Percentiles rank a stretch among this genome's conserved stretches.
These are phyloP conservation scores for Helenozyma baotianmanensis DNA, from an alignment of 805 yeast genomes.

Conservation along the genomic window DNA sequence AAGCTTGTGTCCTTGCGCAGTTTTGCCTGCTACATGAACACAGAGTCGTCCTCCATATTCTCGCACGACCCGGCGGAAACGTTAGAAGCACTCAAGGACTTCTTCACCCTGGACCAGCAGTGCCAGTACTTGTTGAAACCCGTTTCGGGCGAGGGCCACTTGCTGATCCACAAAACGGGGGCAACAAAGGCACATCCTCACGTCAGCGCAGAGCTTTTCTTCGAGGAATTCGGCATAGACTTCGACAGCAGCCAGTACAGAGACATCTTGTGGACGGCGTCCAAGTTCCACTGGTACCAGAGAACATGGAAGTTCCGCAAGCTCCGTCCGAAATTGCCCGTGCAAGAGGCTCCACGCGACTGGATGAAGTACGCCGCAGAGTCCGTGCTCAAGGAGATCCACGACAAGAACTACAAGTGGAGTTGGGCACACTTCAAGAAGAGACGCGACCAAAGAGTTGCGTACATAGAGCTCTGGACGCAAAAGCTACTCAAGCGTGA, in stretches of 20 bases:
- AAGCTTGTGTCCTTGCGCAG: slow-evolving; percentile 73
- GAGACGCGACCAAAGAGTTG: slow-evolving; percentile 67
- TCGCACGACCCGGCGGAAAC: slow-evolving; percentile 46
- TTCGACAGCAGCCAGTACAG: slow-evolving; percentile 82
- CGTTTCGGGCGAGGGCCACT: slow-evolving; percentile 80
- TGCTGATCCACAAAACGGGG: slow-evolving; percentile 75
- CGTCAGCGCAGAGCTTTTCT: slow-evolving; percentile 66
- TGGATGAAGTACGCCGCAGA: slow-evolving; percentile 83
- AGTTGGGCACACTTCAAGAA: slow-evolving; percentile 78
- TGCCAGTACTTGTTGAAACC: slow-evolving; percentile 71
- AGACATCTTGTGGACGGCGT: slow-evolving; percentile 74
- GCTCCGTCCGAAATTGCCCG: slow-evolving; percentile 56
- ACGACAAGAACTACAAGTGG: slow-evolving; percentile 76
- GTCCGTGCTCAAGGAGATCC: slow-evolving; percentile 75
- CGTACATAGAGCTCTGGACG: slow-evolving; percentile 68
- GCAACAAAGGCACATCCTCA: slow-evolving; percentile 67
- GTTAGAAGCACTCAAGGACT: slow-evolving; percentile 42
- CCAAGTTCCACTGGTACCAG: slow-evolving; percentile 72
- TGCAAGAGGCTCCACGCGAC: slow-evolving; percentile 59
- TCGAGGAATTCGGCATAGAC: slow-evolving; percentile 85
- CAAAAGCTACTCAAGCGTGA: slow-evolving; percentile 40
- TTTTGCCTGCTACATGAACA: slow-evolving; percentile 80
- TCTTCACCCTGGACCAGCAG: slow-evolving; percentile 30
- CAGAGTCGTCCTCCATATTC: slow-evolving; percentile 50
- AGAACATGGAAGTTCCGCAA: slow-evolving; percentile 72